These are phyloP conservation scores for Populus hybrid DNA, from an alignment of 441 rosid genomes.

Conservation along the genomic window DNA sequence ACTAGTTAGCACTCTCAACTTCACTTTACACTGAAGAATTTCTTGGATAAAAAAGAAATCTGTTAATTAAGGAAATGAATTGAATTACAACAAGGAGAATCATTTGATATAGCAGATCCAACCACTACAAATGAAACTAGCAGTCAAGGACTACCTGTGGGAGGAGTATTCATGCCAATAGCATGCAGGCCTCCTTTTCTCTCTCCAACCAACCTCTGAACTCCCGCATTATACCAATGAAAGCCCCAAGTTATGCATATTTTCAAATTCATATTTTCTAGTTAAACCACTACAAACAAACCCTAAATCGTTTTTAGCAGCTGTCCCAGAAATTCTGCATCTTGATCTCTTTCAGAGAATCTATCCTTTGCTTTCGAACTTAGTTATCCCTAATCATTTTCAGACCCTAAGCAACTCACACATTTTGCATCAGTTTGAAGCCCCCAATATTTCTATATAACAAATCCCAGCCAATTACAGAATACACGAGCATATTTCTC, in stretches of 20 bases:
- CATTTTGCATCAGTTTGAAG: conserved; percentile 1
- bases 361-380: not conserved
- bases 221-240: not conserved
- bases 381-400: not conserved
- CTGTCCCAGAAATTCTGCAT: conserved; percentile 1
- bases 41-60: not conserved
- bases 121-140: not conserved
- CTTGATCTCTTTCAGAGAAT: not conserved
- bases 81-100: not conserved
- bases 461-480: not conserved
- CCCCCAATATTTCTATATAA: not conserved
- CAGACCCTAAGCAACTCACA: not conserved
- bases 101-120: conserved; percentile 1
- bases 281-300: not conserved
- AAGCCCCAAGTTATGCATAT: not conserved
- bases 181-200: not conserved
- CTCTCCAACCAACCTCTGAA: not conserved
- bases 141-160: not conserved
- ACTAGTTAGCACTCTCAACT: not conserved
- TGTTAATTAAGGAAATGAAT: not conserved
- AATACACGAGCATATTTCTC: not conserved
- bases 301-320: not conserved
- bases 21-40: not conserved
- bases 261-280: not conserved
- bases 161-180: not conserved